These are phyloP conservation scores for Periconia sp. DNA, from an alignment of 2,329 filamentous ascomycete species.

Conservation along the genomic window DNA sequence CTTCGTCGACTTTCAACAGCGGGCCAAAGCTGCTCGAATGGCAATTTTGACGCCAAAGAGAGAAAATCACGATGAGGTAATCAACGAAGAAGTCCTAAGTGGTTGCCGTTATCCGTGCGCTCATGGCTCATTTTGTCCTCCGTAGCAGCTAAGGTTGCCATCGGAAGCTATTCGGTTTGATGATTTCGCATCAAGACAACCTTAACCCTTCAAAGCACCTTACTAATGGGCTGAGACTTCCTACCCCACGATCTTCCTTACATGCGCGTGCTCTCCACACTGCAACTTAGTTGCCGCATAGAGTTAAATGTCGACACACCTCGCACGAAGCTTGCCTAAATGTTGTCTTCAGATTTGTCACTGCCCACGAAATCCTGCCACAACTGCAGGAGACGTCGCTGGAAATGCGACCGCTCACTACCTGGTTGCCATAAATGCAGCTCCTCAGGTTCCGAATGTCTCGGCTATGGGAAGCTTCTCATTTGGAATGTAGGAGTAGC, in stretches of 20 bases:
- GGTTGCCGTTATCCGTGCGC: constrained; percentile 17
- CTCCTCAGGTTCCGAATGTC: constrained; percentile 62
- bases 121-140: constrained; percentile 16
- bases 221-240: too few relatives aligned
- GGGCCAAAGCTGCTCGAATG: background rate
- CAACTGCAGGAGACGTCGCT: constrained; percentile 66
- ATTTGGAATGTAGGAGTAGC: constrained; percentile 64
- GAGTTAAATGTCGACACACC: constrained; percentile 30
- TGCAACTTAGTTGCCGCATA: constrained; percentile 21
- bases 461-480: constrained; percentile 67
- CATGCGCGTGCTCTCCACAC: constrained; percentile 15
- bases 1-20: background rate
- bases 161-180: background rate
- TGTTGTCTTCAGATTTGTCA: constrained; percentile 34
- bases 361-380: constrained; percentile 58
- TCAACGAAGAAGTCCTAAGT: constrained; percentile 14
- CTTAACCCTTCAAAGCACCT: too few relatives aligned
- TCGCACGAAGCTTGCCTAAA: constrained; percentile 41
- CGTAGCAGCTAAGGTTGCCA: constrained; percentile 9
- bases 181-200: background rate
- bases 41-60: background rate
- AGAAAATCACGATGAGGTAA: constrained; percentile 14
- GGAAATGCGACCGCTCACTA: constrained; percentile 67
- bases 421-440: constrained; percentile 67
- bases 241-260: too few relatives aligned